Conservation (phyloP, 2,329 filamentous ascomycete genomes). For the Curvularia spicifera region DNA sequence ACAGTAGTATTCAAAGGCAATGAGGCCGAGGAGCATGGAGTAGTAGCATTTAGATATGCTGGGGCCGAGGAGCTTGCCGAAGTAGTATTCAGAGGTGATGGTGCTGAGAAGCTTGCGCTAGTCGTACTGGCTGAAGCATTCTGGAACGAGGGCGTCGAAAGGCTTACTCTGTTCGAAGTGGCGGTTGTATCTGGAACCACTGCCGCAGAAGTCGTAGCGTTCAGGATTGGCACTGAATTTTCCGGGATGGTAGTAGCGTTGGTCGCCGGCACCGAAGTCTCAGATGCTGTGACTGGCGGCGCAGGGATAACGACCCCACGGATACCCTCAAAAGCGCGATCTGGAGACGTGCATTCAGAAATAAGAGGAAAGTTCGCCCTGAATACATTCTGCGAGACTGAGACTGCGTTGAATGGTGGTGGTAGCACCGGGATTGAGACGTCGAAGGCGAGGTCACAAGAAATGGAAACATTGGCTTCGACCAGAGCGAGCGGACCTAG, state of each 20-base stretch:
- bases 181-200: neutral
- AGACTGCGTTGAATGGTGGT: constrained; percentile 21
- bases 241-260: constrained; percentile 1
- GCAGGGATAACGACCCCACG: constrained; percentile 7
- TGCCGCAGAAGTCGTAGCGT: neutral
- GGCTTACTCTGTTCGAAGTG: neutral
- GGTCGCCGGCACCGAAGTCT: neutral
- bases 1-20: no score
- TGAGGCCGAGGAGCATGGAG: no score
- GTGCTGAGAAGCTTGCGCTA: neutral
- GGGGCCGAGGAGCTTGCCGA: no score
- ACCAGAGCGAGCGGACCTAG: constrained; percentile 32
- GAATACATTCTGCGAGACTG: constrained; percentile 28
- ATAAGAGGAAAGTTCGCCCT: constrained; percentile 28
- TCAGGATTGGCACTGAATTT: neutral
- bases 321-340: constrained; percentile 4
- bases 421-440: constrained; percentile 33
- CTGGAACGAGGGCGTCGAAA: neutral
- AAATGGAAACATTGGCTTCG: constrained; percentile 35
- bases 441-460: constrained; percentile 27
- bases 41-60: no score
- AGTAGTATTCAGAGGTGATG: no score
- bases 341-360: constrained; percentile 27
- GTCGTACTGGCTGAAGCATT: neutral
- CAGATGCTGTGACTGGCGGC: neutral